phyloP scores from a whole-genome alignment of 306 rosid genomes.

The Cucumis cinereus region DNA sequence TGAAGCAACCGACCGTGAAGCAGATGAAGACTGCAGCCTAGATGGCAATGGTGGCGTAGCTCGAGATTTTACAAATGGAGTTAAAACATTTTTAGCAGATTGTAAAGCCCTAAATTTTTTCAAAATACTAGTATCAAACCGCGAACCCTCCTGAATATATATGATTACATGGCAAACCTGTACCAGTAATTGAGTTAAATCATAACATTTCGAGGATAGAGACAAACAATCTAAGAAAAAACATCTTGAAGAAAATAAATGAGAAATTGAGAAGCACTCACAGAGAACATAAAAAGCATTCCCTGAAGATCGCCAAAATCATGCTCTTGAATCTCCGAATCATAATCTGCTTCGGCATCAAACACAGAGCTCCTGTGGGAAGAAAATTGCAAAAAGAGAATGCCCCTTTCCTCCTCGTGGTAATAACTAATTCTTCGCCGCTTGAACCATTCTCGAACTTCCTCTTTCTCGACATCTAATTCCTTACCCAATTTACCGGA shows the following conservation, averaged over 20 bases:
- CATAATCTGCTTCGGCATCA: slow-evolving; percentile 34
- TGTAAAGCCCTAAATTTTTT: slow-evolving; percentile 66
- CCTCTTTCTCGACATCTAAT: slow-evolving; percentile 36
- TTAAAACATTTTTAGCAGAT: slow-evolving; percentile 77
- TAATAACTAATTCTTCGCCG: slow-evolving; percentile 55
- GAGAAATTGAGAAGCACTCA: slow-evolving; percentile 22
- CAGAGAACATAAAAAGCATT: slow-evolving; percentile 89
- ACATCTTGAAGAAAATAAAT: neutral
- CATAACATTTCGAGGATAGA: too few species aligned
- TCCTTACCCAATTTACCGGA: slow-evolving; percentile 46
- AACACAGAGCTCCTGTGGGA: slow-evolving; percentile 19
- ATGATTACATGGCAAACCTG: slow-evolving; percentile 90
- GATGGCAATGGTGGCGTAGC: slow-evolving; percentile 25
- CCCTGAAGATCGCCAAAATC: slow-evolving; percentile 71
- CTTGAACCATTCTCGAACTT: slow-evolving; percentile 49
- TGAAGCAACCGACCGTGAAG: slow-evolving; percentile 31
- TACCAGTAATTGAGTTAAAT: slow-evolving; percentile 27
- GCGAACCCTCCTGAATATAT: slow-evolving; percentile 70
- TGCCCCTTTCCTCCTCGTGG: slow-evolving; percentile 49
- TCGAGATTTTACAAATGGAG: slow-evolving; percentile 53
- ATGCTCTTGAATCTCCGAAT: slow-evolving; percentile 43
- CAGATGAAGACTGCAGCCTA: slow-evolving; percentile 34
- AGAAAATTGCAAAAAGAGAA: slow-evolving; percentile 48
- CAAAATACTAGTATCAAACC: slow-evolving; percentile 50
- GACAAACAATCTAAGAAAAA: neutral